Base-by-base conservation (phyloP, 257 asterid species). In the Oldenlandia corymbosa region DNA sequence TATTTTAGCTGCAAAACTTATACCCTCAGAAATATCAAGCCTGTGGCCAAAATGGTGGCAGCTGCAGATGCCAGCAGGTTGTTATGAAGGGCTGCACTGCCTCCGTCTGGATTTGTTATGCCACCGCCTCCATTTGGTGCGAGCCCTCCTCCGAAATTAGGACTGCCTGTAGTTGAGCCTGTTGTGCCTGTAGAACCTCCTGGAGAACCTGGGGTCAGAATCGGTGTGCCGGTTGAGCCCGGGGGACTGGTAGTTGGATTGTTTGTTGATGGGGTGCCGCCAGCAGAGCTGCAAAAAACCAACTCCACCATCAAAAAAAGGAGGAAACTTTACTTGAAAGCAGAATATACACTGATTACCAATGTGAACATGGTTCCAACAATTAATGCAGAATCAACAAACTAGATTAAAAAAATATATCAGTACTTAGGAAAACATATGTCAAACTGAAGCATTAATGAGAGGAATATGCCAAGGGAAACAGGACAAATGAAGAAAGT, bases 51-150 rank as follows among this genome's bases (percentile, higher is more conserved):
- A 62, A 77, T 54, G 50, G 74, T 30, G 16, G 68, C 39, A 41
- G 55, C 74, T 49, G 72, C 42, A 17, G 60, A 52, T 53, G 62
- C 47, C 51, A 71, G 20, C 50, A 70, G 59, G 60, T 21, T 70
- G 51, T 42, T 70, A 32, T 8, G 62, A 5, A 30, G 11, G 45
- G 48, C 58, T 46, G 23, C 66, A 21, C 64, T 54, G 37, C 65
- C 68, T 43, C 21, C 68, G 51, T 73, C 78, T 0, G 81, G 49
- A 73, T 21, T 72, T 58, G 67, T 27, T 17, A 68, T 54, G 47
- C 86, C 82, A 24, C n/a, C n/a, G n/a, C 69, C 57, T 45, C 82
- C 90, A 0, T 76, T 21, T 5, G 94, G 91, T 12, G 63, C 91
- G 2, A 78, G 78, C 7, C 82, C 81, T 3, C 82, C 80, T 16